Conservation (phyloP, 805 yeast genomes). For the Barnettozyma siamensis region DNA sequence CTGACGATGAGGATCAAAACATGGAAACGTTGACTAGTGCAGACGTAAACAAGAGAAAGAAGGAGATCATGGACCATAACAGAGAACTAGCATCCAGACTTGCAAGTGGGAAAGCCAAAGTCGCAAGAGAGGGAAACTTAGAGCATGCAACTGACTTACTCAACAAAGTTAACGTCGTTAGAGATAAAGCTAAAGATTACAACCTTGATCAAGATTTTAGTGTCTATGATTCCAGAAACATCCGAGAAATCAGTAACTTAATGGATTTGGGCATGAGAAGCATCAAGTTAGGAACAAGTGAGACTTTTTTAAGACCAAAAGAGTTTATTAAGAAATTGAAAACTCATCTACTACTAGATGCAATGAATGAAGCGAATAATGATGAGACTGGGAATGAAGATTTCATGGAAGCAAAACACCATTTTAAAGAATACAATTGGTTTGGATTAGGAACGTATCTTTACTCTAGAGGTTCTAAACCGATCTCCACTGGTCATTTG, state of each 20-base stretch:
- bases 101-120: constrained; percentile 39
- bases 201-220: constrained; percentile 31
- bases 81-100: constrained; percentile 27
- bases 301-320: constrained; percentile 41
- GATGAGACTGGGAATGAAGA: constrained; percentile 22
- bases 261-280: constrained; percentile 61
- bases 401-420: constrained; percentile 23
- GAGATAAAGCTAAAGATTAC: constrained; percentile 35
- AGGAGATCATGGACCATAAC: constrained; percentile 27
- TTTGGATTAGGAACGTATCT: constrained; percentile 48
- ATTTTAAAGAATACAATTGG: constrained; percentile 53
- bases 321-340: constrained; percentile 39
- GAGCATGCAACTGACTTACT: constrained; percentile 40
- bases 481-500: constrained; percentile 53
- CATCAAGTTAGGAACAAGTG: constrained; percentile 51
- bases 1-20: constrained; percentile 1
- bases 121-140: constrained; percentile 56
- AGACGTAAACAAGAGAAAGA: constrained; percentile 18
- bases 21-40: neutral
- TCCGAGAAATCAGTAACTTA: constrained; percentile 52
- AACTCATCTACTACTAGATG: constrained; percentile 32
- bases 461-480: constrained; percentile 38
- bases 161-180: constrained; percentile 40
- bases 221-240: constrained; percentile 64
- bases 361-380: constrained; percentile 16